Percentiles rank a stretch among this genome's conserved stretches.
phyloP scores from a whole-genome alignment of 208 protist genomes.

The Acanthamoeba triangularis region DNA sequence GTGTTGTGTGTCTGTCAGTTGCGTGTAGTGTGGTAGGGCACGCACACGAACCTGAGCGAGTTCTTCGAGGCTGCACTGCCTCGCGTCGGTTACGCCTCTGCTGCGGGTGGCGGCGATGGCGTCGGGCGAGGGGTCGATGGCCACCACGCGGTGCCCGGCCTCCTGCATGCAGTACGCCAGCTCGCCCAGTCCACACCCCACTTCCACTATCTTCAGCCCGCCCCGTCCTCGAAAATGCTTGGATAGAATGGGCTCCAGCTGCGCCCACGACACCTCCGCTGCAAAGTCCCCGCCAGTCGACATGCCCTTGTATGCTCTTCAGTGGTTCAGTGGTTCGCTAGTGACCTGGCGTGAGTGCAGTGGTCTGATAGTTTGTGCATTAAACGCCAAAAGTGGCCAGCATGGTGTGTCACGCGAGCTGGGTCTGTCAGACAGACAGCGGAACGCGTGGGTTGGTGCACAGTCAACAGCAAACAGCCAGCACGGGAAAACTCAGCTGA shows the following conservation, averaged over 20 bases:
- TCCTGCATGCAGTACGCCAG: slow-evolving; percentile 23
- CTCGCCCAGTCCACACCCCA: slow-evolving; percentile 48
- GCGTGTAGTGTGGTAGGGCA: background rate
- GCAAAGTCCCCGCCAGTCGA: slow-evolving; percentile 22
- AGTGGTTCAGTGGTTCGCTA: no score
- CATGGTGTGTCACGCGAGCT: no score
- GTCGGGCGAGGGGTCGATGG: slow-evolving; percentile 45
- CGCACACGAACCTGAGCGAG: background rate
- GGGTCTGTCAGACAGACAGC: no score
- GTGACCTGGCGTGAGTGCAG: no score
- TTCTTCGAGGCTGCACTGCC: slow-evolving; percentile 30
- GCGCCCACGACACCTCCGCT: background rate
- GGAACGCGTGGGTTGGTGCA: no score
- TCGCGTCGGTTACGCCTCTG: background rate
- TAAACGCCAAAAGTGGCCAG: no score
- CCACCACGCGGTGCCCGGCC: slow-evolving; percentile 9
- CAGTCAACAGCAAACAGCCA: background rate
- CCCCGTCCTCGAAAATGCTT: background rate
- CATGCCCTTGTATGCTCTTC: background rate
- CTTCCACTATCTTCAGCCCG: slow-evolving; percentile 44
- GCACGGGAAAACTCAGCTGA: background rate
- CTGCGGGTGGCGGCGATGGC: slow-evolving; percentile 3
- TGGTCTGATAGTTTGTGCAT: background rate
- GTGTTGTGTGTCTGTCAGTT: background rate
- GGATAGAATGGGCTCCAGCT: background rate